A percentile compares a stretch with the other conserved stretches of the same genome.
Evolutionary conservation across 768 basidiomycete genomes (phyloP).

Genomic region (Rhodosporidiobolus odoratus): DNA sequence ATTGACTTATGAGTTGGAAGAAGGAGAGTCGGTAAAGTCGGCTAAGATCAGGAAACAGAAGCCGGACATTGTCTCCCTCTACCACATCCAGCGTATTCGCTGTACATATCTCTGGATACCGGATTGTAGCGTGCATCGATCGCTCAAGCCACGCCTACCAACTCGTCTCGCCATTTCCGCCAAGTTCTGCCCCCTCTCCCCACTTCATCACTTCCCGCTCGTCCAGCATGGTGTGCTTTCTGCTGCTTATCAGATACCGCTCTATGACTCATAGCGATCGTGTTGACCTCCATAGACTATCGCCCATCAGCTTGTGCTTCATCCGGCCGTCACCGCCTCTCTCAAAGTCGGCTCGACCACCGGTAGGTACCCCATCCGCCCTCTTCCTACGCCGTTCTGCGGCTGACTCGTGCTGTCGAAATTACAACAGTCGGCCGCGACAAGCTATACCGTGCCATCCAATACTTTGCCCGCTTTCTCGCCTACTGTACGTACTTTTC

Average conservation of each 20-base stretch:
- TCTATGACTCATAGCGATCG: neutral
- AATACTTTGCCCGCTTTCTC: constrained; percentile 84
- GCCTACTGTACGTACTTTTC: constrained; percentile 58
- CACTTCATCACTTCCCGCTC: neutral
- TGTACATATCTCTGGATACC: no score
- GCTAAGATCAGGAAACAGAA: neutral
- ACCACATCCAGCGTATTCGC: no score
- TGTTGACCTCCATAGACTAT: constrained; percentile 21
- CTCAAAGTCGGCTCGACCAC: constrained; percentile 76
- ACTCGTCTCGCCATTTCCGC: neutral
- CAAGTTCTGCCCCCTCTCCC: neutral
- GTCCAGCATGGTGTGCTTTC: neutral
- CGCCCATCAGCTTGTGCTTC: constrained; percentile 63
- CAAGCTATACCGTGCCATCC: constrained; percentile 88
- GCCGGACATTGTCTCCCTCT: no score
- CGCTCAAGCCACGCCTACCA: neutral
- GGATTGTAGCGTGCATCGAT: neutral
- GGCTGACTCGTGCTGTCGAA: no score
- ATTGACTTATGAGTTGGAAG: neutral
- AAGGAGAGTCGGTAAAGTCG: neutral
- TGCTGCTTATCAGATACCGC: no score
- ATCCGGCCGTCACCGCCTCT: constrained; percentile 69
- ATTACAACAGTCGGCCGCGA: constrained; percentile 61
- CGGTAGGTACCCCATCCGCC: constrained; percentile 8
- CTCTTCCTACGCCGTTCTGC: no score